Evolutionary conservation across 75 land plant genomes (phyloP).

Genomic region (Larix kaempferi): DNA sequence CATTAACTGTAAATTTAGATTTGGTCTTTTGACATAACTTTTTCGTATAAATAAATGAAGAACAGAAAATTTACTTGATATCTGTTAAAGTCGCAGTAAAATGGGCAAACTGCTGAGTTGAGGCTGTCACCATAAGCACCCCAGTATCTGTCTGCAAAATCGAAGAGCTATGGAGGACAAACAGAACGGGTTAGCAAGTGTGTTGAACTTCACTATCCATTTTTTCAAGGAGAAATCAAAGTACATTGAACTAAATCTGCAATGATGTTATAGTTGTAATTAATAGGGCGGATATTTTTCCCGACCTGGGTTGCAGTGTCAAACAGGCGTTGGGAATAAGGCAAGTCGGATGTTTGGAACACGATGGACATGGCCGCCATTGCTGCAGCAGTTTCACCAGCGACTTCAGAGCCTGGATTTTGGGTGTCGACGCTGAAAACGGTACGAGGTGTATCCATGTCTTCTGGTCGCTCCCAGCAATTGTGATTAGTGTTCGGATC

Average conservation of each 20-base stretch:
- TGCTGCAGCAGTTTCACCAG: constrained; percentile 81
- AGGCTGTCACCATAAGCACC: constrained; percentile 85
- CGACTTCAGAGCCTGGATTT: constrained; percentile 73
- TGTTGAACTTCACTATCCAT: too few relatives aligned
- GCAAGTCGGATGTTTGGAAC: constrained; percentile 32
- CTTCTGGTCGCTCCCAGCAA: constrained; percentile 89
- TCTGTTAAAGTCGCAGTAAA: constrained; percentile 90
- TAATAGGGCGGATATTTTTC: too few relatives aligned
- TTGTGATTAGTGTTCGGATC: constrained; percentile 58
- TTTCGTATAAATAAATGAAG: too few relatives aligned
- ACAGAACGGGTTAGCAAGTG: too few relatives aligned
- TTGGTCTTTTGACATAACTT: too few relatives aligned
- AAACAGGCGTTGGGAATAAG: constrained; percentile 32
- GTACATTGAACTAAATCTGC: not conserved
- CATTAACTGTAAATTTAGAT: too few relatives aligned
- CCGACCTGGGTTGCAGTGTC: constrained; percentile 15
- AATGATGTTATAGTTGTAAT: not conserved
- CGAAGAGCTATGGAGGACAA: constrained; percentile 58
- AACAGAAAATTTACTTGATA: constrained; percentile 45
- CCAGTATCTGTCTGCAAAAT: constrained; percentile 72
- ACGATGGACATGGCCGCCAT: constrained; percentile 78
- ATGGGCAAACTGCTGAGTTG: constrained; percentile 69
- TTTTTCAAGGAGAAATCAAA: not conserved
- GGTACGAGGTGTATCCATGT: constrained; percentile 63
- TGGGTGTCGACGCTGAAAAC: constrained; percentile 43